phyloP scores from a whole-genome alignment of 306 rosid species.

The Delonix regia region DNA sequence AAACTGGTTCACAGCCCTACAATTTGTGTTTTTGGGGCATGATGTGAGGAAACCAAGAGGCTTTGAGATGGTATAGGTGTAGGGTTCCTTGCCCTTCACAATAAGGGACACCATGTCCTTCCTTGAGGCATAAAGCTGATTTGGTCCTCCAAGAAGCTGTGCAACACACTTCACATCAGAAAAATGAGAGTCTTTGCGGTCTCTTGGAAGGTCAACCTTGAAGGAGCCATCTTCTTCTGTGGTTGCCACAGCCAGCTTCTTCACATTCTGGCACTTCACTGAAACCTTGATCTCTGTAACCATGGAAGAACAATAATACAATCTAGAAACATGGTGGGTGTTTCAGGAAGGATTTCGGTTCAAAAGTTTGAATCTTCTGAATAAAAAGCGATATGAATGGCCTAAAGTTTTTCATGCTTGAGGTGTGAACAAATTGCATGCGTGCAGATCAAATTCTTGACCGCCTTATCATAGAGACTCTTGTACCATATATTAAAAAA shows the following conservation, averaged over 20 bases:
- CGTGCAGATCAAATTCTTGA: too few relatives aligned
- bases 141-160: constrained; percentile 71
- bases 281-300: constrained; percentile 61
- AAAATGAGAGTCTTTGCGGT: constrained; percentile 20
- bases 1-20: constrained; percentile 42
- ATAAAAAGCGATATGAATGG: too few relatives aligned
- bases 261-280: constrained; percentile 68
- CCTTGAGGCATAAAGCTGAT: constrained; percentile 58
- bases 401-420: too few relatives aligned
- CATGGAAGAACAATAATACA: neutral
- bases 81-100: constrained; percentile 39
- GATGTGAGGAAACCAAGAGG: constrained; percentile 68
- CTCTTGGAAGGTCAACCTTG: constrained; percentile 53
- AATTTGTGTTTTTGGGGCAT: constrained; percentile 52
- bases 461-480: too few relatives aligned
- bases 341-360: too few relatives aligned
- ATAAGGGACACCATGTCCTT: constrained; percentile 50
- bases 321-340: constrained; percentile 13
- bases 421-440: too few relatives aligned
- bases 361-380: too few relatives aligned
- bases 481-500: too few relatives aligned
- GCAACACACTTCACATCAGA: constrained; percentile 52
- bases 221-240: constrained; percentile 73
- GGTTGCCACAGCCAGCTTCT: constrained; percentile 49
- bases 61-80: constrained; percentile 56